Evolutionary conservation across 768 basidiomycete genomes (phyloP).

Genomic region (Dioszegia crocea): DNA sequence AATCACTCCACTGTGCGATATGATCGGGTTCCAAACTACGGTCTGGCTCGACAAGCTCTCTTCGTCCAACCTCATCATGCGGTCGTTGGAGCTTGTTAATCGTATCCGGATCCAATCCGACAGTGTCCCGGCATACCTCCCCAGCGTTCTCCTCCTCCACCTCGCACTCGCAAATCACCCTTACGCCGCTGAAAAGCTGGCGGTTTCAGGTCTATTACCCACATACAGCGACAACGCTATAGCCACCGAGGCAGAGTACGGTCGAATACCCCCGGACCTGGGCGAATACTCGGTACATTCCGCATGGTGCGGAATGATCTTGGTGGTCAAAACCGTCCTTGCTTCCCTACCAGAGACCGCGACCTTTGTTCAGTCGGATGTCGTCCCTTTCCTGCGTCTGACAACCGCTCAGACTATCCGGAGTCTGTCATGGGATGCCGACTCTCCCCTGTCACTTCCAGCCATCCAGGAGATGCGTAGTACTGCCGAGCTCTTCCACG

Average conservation of each 20-base stretch:
- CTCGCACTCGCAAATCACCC: conserved; percentile 74
- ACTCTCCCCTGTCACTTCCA: conserved; percentile 69
- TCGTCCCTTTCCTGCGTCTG: conserved; percentile 77
- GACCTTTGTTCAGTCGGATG: conserved; percentile 69
- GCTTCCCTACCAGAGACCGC: conserved; percentile 60
- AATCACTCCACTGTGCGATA: conserved; percentile 31
- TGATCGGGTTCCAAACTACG: conserved; percentile 35
- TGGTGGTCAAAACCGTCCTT: conserved; percentile 71
- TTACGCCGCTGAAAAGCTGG: conserved; percentile 75
- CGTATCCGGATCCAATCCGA: conserved; percentile 60
- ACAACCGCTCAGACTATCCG: conserved; percentile 74
- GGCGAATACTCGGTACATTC: conserved; percentile 74
- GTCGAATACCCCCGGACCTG: conserved; percentile 59
- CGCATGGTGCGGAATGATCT: conserved; percentile 78
- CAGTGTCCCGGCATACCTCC: conserved; percentile 62
- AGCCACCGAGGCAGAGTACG: conserved; percentile 69
- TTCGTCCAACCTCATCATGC: conserved; percentile 70
- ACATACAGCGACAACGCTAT: conserved; percentile 81
- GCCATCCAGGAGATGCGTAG: conserved; percentile 79
- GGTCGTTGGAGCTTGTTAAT: conserved; percentile 68
- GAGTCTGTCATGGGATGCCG: conserved; percentile 76
- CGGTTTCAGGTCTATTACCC: conserved; percentile 71
- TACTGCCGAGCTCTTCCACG: conserved; percentile 69
- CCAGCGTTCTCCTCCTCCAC: conserved; percentile 78
- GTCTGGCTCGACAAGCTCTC: conserved; percentile 77